phyloP scores from a whole-genome alignment of 768 basidiomycete genomes.

The Termitomyces sp. region DNA sequence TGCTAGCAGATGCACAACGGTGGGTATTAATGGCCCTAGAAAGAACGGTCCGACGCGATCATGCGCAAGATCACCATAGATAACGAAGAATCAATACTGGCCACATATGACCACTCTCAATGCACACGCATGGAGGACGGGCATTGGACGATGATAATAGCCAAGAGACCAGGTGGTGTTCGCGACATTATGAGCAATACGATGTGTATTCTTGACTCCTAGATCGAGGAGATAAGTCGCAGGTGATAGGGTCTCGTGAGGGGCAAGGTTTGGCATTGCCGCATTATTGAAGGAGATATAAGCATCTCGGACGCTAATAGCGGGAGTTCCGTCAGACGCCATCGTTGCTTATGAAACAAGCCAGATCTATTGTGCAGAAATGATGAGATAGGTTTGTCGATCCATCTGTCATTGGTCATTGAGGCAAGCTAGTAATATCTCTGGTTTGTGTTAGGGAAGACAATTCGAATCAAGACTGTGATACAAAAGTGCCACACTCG shows the following conservation, averaged over 20 bases:
- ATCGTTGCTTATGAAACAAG: not conserved
- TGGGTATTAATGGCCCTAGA: not conserved
- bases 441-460: not conserved
- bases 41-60: not conserved
- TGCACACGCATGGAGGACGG: not conserved
- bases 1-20: not conserved
- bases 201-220: not conserved
- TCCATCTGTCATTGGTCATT: not conserved
- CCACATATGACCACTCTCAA: not conserved
- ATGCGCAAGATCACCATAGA: not conserved
- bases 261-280: not conserved
- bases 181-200: too few species aligned
- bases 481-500: not conserved
- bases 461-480: not conserved
- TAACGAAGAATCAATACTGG: not conserved
- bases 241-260: conserved; percentile 4
- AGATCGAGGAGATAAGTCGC: conserved; percentile 8
- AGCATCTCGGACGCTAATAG: not conserved
- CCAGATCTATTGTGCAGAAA: not conserved
- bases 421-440: not conserved
- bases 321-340: conserved; percentile 2
- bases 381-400: not conserved
- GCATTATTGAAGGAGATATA: not conserved
- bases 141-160: conserved; percentile 6
- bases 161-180: not conserved